Evolutionary conservation across 305 asterid genomes (phyloP).

Genomic region (Nicotiana rustica): DNA sequence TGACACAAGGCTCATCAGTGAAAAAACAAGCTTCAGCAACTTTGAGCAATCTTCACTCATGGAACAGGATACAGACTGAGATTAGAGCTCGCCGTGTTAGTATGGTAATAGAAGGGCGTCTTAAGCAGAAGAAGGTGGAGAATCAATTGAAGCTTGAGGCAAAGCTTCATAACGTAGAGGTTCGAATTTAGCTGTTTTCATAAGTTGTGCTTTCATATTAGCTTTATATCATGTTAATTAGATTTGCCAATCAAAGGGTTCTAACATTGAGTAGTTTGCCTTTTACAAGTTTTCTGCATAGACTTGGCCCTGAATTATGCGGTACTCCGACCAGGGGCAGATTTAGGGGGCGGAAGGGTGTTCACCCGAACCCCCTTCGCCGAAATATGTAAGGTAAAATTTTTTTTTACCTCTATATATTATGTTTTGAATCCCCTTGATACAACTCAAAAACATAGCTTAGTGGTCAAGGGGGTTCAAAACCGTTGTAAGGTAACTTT

Average conservation of each 20-base stretch:
- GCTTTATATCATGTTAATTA: not conserved
- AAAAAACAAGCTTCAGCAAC: conserved; percentile 79
- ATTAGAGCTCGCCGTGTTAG: conserved; percentile 70
- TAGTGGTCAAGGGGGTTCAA: too few species aligned
- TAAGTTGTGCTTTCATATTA: not conserved
- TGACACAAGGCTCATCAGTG: conserved; percentile 61
- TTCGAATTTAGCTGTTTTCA: conserved; percentile 28
- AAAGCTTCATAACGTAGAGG: conserved; percentile 91
- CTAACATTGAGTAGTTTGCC: conserved; percentile 7
- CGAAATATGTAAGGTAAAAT: too few species aligned
- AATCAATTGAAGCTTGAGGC: conserved; percentile 86
- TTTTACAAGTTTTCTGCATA: not conserved
- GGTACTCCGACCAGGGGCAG: too few species aligned
- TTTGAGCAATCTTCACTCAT: conserved; percentile 69
- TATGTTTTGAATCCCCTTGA: too few species aligned
- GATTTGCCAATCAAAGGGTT: conserved; percentile 10
- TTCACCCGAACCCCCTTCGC: too few species aligned
- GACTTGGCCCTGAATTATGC: not conserved
- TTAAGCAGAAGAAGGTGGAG: conserved; percentile 79
- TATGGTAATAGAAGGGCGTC: conserved; percentile 82
- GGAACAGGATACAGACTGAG: conserved; percentile 81
- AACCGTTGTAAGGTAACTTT: too few species aligned
- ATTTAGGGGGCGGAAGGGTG: too few species aligned
- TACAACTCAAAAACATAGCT: too few species aligned
- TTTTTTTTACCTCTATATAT: too few species aligned